phyloP scores from a whole-genome alignment of 345 rosid genomes.

The Dovyalis caffra region DNA sequence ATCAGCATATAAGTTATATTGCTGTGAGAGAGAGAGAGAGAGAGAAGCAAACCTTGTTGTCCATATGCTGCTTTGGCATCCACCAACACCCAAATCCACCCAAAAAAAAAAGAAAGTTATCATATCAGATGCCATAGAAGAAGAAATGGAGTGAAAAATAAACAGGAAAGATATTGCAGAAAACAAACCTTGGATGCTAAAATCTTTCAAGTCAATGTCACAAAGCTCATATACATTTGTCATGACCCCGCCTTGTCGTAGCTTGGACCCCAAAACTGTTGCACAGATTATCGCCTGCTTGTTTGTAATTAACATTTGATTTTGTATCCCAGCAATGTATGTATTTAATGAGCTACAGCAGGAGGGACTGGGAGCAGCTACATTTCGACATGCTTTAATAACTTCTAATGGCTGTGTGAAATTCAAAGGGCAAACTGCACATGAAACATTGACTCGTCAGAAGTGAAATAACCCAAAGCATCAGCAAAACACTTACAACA shows the following conservation, averaged over 20 bases:
- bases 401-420: constrained; percentile 78
- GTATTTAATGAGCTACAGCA: constrained; percentile 88
- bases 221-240: constrained; percentile 88
- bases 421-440: constrained; percentile 91
- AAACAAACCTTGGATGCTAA: constrained; percentile 77
- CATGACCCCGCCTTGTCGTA: constrained; percentile 83
- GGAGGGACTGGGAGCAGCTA: constrained; percentile 87
- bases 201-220: constrained; percentile 94
- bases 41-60: constrained; percentile 62
- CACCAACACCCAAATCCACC: constrained; percentile 20
- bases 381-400: constrained; percentile 75
- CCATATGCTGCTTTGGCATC: constrained; percentile 59
- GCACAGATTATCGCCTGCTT: constrained; percentile 96
- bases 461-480: not conserved
- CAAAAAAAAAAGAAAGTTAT: constrained; percentile 18
- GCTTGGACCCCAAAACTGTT: constrained; percentile 71
- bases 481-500: not conserved
- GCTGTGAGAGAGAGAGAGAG: not conserved
- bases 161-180: not conserved
- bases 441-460: not conserved
- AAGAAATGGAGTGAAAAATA: constrained; percentile 13
- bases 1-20: not conserved
- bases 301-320: constrained; percentile 93
- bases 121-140: constrained; percentile 18
- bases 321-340: constrained; percentile 78